Conservation (phyloP, 1,139 yeast genomes). For the Candida freyschussii region DNA sequence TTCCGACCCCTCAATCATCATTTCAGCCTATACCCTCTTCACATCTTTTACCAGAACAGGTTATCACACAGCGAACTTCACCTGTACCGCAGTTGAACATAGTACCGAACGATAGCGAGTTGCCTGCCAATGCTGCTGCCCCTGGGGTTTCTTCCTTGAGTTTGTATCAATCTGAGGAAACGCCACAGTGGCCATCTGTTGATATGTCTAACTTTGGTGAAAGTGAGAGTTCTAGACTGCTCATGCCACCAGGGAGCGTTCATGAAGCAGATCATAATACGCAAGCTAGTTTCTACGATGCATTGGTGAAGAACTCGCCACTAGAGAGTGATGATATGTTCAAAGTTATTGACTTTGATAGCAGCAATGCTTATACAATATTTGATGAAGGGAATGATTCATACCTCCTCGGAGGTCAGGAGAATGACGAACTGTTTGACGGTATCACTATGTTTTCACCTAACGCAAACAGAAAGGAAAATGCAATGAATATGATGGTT, state of each 20-base stretch:
- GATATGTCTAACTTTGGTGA: too few relatives aligned
- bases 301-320: constrained; percentile 16
- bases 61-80: constrained; percentile 1
- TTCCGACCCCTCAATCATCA: neutral
- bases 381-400: neutral
- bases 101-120: constrained; percentile 3
- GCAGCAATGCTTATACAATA: constrained; percentile 1
- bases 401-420: neutral
- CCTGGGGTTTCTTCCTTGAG: constrained; percentile 6
- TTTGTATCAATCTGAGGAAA: constrained; percentile 13
- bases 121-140: neutral
- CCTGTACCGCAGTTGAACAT: constrained; percentile 4
- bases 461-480: neutral
- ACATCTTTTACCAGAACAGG: too few relatives aligned
- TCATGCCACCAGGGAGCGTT: constrained; percentile 20
- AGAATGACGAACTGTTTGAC: constrained; percentile 4
- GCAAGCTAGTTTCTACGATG: constrained; percentile 8
- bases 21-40: too few relatives aligned
- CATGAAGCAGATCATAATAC: constrained; percentile 9
- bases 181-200: constrained; percentile 19
- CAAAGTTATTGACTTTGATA: constrained; percentile 3
- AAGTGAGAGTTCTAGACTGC: constrained; percentile 9
- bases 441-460: too few relatives aligned
- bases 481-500: constrained; percentile 2
- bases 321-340: constrained; percentile 12